phyloP scores from a whole-genome alignment of 106 monocot genomes.

The Dendrobium officinale region DNA sequence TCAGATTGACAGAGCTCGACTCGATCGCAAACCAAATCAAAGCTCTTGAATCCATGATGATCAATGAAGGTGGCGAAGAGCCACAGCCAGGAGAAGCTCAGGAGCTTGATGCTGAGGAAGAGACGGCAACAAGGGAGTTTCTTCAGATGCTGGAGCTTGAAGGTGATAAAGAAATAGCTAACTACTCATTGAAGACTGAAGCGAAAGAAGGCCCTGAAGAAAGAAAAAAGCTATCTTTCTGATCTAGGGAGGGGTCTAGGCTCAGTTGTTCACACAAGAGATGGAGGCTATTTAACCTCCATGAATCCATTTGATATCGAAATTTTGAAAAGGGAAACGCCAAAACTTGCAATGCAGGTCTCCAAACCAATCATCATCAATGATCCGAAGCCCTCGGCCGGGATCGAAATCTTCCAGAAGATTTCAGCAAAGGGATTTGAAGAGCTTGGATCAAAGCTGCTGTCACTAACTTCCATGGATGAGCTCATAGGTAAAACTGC shows the following conservation, averaged over 20 bases:
- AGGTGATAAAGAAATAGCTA: not conserved
- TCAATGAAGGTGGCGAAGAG: constrained; percentile 12
- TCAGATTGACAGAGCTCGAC: constrained; percentile 60
- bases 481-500: constrained; percentile 79
- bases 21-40: constrained; percentile 73
- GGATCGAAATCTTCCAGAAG: constrained; percentile 69
- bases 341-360: constrained; percentile 84
- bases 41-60: constrained; percentile 63
- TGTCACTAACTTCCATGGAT: constrained; percentile 51
- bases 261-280: constrained; percentile 69
- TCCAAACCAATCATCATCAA: constrained; percentile 63
- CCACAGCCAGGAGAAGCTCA: constrained; percentile 13
- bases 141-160: constrained; percentile 72
- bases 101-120: constrained; percentile 54
- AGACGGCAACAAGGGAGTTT: constrained; percentile 71
- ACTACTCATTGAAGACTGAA: not conserved
- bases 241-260: constrained; percentile 83
- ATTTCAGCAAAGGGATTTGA: constrained; percentile 49
- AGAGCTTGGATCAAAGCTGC: constrained; percentile 33
- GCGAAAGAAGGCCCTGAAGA: not conserved
- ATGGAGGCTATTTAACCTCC: constrained; percentile 77
- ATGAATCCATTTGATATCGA: constrained; percentile 57
- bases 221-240: constrained; percentile 32
- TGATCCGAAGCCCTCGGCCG: constrained; percentile 29
- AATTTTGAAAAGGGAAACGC: constrained; percentile 31